These are phyloP conservation scores for Phialemoniopsis sp. DNA, from an alignment of 2,329 filamentous ascomycete genomes.

Conservation along the genomic window DNA sequence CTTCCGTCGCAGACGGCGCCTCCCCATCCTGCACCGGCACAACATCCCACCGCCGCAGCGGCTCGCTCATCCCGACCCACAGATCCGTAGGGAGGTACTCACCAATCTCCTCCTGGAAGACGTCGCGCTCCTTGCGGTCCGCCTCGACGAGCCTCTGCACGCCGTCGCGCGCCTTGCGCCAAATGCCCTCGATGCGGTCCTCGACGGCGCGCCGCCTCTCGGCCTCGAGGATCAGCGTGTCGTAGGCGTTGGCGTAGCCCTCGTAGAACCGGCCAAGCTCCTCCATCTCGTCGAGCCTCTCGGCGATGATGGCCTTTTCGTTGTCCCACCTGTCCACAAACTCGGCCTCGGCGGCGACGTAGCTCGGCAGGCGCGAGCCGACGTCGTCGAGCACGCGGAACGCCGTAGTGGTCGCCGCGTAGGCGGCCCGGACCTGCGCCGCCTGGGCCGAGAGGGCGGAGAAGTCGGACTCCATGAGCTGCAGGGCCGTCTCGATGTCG, in stretches of 20 bases:
- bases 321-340: slow-evolving; percentile 68
- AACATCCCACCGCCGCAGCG: slow-evolving; percentile 48
- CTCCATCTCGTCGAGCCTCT: slow-evolving; percentile 71
- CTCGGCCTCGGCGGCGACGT: slow-evolving; percentile 60
- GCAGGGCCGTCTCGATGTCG: slow-evolving; percentile 70
- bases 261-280: slow-evolving; percentile 80
- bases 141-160: slow-evolving; percentile 71
- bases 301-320: slow-evolving; percentile 66
- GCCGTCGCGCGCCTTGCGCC: slow-evolving; percentile 72
- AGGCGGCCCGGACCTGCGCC: slow-evolving; percentile 48
- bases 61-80: slow-evolving; percentile 72
- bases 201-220: slow-evolving; percentile 70
- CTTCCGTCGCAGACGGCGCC: neutral
- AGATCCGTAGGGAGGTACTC: slow-evolving; percentile 85
- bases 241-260: slow-evolving; percentile 80
- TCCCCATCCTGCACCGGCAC: slow-evolving; percentile 26
- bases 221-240: slow-evolving; percentile 78
- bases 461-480: slow-evolving; percentile 72
- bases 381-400: slow-evolving; percentile 66
- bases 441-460: slow-evolving; percentile 60
- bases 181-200: slow-evolving; percentile 68
- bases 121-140: slow-evolving; percentile 69
- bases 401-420: slow-evolving; percentile 56
- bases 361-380: slow-evolving; percentile 58
- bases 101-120: slow-evolving; percentile 77